A percentile compares a stretch with the other conserved stretches of the same genome.
phyloP scores from a whole-genome alignment of 805 yeast genomes.

The Torulaspora indica region DNA sequence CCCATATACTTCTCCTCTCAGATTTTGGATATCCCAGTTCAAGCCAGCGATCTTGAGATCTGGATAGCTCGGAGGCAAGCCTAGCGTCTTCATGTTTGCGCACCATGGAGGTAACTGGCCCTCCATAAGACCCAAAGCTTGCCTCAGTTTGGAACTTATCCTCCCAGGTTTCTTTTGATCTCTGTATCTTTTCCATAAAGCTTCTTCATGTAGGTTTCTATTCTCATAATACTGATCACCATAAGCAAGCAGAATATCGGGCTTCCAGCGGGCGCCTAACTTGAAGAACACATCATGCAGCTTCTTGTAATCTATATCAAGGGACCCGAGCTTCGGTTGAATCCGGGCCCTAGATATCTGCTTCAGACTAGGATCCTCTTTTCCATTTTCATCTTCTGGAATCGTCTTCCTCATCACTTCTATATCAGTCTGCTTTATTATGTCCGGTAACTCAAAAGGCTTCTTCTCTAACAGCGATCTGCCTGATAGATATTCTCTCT shows the following conservation, averaged over 20 bases:
- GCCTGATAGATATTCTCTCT: conserved; percentile 66
- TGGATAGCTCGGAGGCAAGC: conserved; percentile 82
- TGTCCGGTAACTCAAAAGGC: conserved; percentile 74
- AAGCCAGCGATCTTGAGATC: conserved; percentile 54
- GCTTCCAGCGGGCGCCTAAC: conserved; percentile 59
- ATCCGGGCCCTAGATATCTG: conserved; percentile 77
- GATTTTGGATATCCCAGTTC: conserved; percentile 40
- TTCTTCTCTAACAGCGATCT: conserved; percentile 61
- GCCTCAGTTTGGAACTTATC: conserved; percentile 54
- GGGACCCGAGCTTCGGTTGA: conserved; percentile 80
- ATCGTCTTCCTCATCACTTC: conserved; percentile 71
- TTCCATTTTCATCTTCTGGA: conserved; percentile 17
- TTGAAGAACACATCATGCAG: conserved; percentile 84
- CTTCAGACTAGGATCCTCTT: conserved; percentile 51
- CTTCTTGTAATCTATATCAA: conserved; percentile 81
- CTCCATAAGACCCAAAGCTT: conserved; percentile 64
- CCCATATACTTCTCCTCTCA: conserved; percentile 37
- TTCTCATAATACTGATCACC: conserved; percentile 85
- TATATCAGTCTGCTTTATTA: conserved; percentile 78
- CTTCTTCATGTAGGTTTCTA: conserved; percentile 49
- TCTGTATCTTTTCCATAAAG: conserved; percentile 33
- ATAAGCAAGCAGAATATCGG: conserved; percentile 50
- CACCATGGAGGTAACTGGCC: conserved; percentile 76
- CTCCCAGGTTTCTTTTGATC: conserved; percentile 59
- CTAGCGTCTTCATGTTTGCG: conserved; percentile 57